These are phyloP conservation scores for Suillus variegatus DNA, from an alignment of 768 basidiomycete species.

Conservation along the genomic window DNA sequence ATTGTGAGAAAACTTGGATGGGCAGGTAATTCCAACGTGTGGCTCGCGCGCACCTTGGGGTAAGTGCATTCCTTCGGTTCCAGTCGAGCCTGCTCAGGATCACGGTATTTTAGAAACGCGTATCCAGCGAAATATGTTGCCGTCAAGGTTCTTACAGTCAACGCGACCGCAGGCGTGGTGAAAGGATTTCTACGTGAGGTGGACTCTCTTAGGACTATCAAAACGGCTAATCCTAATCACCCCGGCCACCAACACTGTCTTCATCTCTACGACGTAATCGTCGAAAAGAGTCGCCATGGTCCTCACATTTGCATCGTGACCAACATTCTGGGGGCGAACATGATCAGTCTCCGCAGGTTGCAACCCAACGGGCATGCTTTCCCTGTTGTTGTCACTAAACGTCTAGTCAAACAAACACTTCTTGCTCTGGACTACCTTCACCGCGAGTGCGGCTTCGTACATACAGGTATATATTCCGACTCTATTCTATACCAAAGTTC, in stretches of 20 bases:
- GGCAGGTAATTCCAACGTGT: slow-evolving; percentile 5
- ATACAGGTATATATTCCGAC: neutral
- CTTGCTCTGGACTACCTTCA: slow-evolving; percentile 32
- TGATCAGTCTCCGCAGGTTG: slow-evolving; percentile 4
- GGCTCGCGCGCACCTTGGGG: slow-evolving; percentile 3
- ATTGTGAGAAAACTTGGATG: slow-evolving; percentile 3
- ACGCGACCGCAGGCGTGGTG: neutral
- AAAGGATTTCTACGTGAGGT: neutral
- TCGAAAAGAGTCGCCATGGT: slow-evolving; percentile 11
- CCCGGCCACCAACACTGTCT: slow-evolving; percentile 15
- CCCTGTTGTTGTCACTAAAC: slow-evolving; percentile 6
- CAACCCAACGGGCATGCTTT: slow-evolving; percentile 4
- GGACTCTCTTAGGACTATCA: neutral
- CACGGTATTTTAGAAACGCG: neutral
- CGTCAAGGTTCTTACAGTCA: slow-evolving; percentile 1
- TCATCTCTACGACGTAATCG: slow-evolving; percentile 9
- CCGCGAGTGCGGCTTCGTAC: slow-evolving; percentile 13
- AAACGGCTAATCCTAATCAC: slow-evolving; percentile 12
- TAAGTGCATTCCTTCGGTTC: neutral
- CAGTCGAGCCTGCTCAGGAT: neutral
- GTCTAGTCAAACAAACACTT: slow-evolving; percentile 28
- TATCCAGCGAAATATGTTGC: neutral
- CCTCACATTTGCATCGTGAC: slow-evolving; percentile 17
- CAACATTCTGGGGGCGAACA: slow-evolving; percentile 11
- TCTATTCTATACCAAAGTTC: neutral